Evolutionary conservation across 208 protist genomes (phyloP).

Genomic region (Trypanosoma lewisi): DNA sequence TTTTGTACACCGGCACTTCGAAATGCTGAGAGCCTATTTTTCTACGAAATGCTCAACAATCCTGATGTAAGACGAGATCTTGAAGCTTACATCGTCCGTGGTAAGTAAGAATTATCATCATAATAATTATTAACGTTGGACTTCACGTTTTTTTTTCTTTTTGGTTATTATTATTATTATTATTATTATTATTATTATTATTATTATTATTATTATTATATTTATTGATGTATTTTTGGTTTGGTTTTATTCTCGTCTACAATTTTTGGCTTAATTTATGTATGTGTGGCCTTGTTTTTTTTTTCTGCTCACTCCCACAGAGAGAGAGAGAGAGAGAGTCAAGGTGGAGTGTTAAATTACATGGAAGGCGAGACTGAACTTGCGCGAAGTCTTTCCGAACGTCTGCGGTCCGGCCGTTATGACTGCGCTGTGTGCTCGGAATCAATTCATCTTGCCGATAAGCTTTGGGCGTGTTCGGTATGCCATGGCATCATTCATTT

Average conservation of each 20-base stretch:
- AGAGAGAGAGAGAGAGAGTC: no score
- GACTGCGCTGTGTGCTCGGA: slow-evolving; percentile 79
- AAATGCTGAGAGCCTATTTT: slow-evolving; percentile 44
- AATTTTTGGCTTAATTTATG: slow-evolving; percentile 2
- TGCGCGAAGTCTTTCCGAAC: slow-evolving; percentile 34
- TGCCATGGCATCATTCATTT: slow-evolving; percentile 83
- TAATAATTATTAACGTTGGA: slow-evolving; percentile 3
- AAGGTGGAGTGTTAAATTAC: no score
- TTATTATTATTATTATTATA: slow-evolving; percentile 26
- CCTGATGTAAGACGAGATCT: slow-evolving; percentile 38
- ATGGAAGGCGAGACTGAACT: slow-evolving; percentile 21
- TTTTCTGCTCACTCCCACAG: background rate
- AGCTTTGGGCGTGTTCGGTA: slow-evolving; percentile 56
- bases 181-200: slow-evolving; percentile 15
- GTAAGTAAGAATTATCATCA: background rate
- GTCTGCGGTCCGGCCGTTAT: slow-evolving; percentile 51
- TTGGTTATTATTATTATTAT: slow-evolving; percentile 20
- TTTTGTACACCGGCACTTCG: slow-evolving; percentile 54
- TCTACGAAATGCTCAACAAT: slow-evolving; percentile 58
- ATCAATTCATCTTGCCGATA: slow-evolving; percentile 37
- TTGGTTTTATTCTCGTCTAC: slow-evolving; percentile 21
- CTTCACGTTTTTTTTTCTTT: slow-evolving; percentile 18
- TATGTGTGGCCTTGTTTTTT: background rate
- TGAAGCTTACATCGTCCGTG: slow-evolving; percentile 4
- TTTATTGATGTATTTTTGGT: slow-evolving; percentile 16